Conservation (phyloP, 2,329 filamentous ascomycete species). For the Fusarium transvaalense region DNA sequence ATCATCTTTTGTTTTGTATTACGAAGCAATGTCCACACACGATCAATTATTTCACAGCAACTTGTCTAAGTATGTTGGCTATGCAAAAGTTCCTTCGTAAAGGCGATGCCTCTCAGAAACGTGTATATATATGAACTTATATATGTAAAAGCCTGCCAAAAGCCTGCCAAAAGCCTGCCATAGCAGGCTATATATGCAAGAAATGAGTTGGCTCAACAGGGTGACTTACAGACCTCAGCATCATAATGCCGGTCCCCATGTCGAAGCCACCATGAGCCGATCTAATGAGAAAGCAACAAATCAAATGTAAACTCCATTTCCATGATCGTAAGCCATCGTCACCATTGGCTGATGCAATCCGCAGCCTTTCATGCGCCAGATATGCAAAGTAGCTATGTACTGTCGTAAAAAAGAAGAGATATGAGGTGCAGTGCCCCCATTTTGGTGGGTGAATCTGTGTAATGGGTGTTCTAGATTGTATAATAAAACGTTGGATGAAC, state of each 20-base stretch:
- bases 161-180: slow-evolving; percentile 18
- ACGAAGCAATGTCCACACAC: slow-evolving; percentile 10
- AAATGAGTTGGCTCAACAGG: slow-evolving; percentile 19
- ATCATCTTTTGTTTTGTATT: slow-evolving; percentile 28
- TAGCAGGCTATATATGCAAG: slow-evolving; percentile 10
- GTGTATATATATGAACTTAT: slow-evolving; percentile 7
- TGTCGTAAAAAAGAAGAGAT: slow-evolving; percentile 31
- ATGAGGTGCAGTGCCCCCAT: slow-evolving; percentile 2
- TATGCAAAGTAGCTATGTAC: slow-evolving; percentile 45
- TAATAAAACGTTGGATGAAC: slow-evolving; percentile 7
- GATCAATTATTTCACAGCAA: neutral
- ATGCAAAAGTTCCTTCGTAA: slow-evolving; percentile 21
- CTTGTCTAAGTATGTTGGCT: slow-evolving; percentile 5
- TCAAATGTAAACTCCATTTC: slow-evolving; percentile 42
- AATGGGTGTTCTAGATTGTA: slow-evolving; percentile 27
- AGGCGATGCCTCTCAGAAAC: slow-evolving; percentile 7
- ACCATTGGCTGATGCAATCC: slow-evolving; percentile 43
- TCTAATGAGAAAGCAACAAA: slow-evolving; percentile 27
- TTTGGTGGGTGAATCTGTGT: slow-evolving; percentile 13
- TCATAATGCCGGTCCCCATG: slow-evolving; percentile 8
- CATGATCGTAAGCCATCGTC: slow-evolving; percentile 43
- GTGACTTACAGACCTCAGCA: slow-evolving; percentile 4
- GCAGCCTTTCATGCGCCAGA: slow-evolving; percentile 44
- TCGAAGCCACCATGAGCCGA: slow-evolving; percentile 7
- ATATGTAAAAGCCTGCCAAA: slow-evolving; percentile 12